A percentile compares a stretch with the other conserved stretches of the same genome.
phyloP scores from a whole-genome alignment of 2,329 filamentous ascomycete genomes.

The Pseudopyrenochaeta lycopersici region DNA sequence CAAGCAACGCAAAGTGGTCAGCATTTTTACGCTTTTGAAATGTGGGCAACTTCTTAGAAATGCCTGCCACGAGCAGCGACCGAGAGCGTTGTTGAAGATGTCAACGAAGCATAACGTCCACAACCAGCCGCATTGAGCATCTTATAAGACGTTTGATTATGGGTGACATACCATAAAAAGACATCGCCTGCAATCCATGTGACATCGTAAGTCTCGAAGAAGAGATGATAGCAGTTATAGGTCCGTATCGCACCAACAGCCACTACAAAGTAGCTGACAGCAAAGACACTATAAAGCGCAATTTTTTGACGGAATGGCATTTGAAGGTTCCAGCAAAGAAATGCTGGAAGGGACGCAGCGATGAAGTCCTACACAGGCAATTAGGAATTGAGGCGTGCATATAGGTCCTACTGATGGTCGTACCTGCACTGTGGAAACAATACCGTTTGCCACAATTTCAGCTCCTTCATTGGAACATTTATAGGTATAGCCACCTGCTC shows the following conservation, averaged over 20 bases:
- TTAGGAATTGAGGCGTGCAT: too few species aligned
- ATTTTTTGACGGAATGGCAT: conserved; percentile 32
- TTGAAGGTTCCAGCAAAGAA: conserved; percentile 35
- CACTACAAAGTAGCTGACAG: conserved; percentile 26
- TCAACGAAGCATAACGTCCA: too few species aligned
- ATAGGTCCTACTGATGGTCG: too few species aligned
- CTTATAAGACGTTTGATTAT: not conserved
- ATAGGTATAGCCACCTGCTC: conserved; percentile 20
- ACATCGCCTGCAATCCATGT: conserved; percentile 28
- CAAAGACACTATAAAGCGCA: conserved; percentile 31
- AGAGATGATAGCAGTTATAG: conserved; percentile 23
- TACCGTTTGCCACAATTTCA: conserved; percentile 23
- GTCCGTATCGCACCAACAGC: conserved; percentile 23
- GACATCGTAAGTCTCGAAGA: conserved; percentile 35
- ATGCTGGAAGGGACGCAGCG: conserved; percentile 27
- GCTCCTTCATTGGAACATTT: conserved; percentile 33
- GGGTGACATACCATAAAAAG: conserved; percentile 9
- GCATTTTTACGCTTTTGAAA: not conserved
- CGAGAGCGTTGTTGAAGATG: too few species aligned
- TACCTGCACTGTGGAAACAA: conserved; percentile 27
- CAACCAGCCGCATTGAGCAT: not conserved
- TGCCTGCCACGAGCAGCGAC: too few species aligned
- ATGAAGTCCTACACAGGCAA: conserved; percentile 13
- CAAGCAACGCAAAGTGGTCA: not conserved
- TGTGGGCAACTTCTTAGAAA: too few species aligned